phyloP scores from a whole-genome alignment of 1,139 yeast species.

The Spencermartinsiella ligniputridi region DNA sequence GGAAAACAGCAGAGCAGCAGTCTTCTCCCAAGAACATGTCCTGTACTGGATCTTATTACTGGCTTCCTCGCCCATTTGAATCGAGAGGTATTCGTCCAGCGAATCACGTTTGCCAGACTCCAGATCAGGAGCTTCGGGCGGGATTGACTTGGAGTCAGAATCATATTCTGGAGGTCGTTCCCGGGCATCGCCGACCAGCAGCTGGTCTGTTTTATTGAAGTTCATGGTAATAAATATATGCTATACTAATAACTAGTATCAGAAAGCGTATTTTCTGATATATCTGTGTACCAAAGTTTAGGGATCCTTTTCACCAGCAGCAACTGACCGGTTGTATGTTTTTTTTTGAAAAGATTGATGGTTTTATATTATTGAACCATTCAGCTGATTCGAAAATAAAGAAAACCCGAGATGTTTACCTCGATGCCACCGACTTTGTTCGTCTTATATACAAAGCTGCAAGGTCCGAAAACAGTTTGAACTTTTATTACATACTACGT shows the following conservation, averaged over 20 bases:
- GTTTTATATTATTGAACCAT: not conserved
- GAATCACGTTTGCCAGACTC: slow-evolving; percentile 2
- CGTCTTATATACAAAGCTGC: too few species aligned
- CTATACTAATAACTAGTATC: too few species aligned
- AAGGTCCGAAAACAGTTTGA: too few species aligned
- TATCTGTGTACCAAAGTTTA: too few species aligned
- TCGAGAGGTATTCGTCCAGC: slow-evolving; percentile 2
- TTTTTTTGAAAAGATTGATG: not conserved
- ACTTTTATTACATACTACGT: not conserved
- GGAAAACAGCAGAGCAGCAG: slow-evolving; percentile 54
- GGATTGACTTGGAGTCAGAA: not conserved
- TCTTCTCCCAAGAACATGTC: slow-evolving; percentile 53
- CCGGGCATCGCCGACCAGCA: not conserved
- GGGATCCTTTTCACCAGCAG: not conserved
- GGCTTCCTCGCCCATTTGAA: slow-evolving; percentile 3
- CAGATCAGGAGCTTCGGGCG: not conserved
- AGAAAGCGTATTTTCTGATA: too few species aligned
- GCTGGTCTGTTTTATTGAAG: not conserved
- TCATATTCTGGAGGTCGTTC: not conserved
- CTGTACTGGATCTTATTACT: slow-evolving; percentile 41
- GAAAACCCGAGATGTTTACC: too few species aligned
- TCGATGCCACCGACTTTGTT: too few species aligned
- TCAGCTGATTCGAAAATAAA: not conserved
- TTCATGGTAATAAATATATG: not conserved
- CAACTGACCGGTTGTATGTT: not conserved